Base-by-base conservation (phyloP, 2,329 filamentous ascomycete species). In the Orbilia ellipsospora region DNA sequence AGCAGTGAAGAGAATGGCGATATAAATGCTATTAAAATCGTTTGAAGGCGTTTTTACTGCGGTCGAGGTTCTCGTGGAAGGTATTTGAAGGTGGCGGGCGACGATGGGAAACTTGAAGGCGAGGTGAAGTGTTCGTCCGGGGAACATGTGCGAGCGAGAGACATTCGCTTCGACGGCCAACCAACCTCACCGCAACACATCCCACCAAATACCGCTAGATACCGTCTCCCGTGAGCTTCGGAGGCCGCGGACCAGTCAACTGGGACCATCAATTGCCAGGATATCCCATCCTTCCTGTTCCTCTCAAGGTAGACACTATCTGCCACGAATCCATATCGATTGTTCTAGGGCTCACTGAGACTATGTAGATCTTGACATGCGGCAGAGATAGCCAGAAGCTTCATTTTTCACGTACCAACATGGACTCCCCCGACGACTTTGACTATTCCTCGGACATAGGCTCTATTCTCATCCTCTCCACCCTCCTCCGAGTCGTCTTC, bases 401-500 rank as follows among this genome's bases (percentile, higher is more conserved):
- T 15, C 31, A 20, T n/a, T 18, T 36, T 57, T 20, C 18, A 18
- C 7, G 26, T 48, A 23, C 31, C 7, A 18, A n/a, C 8, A 50
- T 31, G 40, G 64, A 36, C 31, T 36, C 5, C 31, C 31, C 64
- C 52, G 55, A 36, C 13, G 7, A 16, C 44, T 28, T 52, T 36
- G 2, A 36, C 31, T 36, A 36, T 10, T 36, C 31, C 31, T 36
- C 31, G 31, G 31, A 36, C 23, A 51, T 56, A 15, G 42, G 65
- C 26, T 84, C 84, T 0, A 85, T 86, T 7, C 86, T 91, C 79
- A 88, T 90, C 82, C 77, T 83, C 63, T 82, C 87, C 12, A 85
- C 88, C 60, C 80, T 89, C 56, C 87, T 99, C 23, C 92, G 95
- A 75, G 81, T 88, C 4, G 82, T 85, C 36, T 89, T 99, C 77